These are phyloP conservation scores for Plasmodium cynomolgi DNA, from an alignment of 169 alveolate species.

Conservation along the genomic window DNA sequence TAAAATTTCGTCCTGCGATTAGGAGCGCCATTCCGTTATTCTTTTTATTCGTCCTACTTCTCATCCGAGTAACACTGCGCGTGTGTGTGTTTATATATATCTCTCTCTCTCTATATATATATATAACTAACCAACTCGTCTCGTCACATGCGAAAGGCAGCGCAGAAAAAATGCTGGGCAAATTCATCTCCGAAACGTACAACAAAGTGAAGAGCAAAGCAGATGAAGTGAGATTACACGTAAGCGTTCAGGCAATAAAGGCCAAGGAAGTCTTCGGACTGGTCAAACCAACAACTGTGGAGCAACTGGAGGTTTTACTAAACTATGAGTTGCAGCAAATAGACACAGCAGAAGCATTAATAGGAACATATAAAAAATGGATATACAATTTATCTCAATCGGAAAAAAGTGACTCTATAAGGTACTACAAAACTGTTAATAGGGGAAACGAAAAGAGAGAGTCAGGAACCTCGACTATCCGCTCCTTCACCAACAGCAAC, in stretches of 20 bases:
- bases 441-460: constrained; percentile 9
- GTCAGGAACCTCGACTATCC: neutral
- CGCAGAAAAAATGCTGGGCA: constrained; percentile 25
- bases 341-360: constrained; percentile 48
- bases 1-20: neutral
- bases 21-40: neutral
- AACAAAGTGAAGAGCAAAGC: constrained; percentile 64
- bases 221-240: constrained; percentile 63
- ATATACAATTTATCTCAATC: constrained; percentile 52
- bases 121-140: neutral
- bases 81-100: neutral
- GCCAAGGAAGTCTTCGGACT: constrained; percentile 67
- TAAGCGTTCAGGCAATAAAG: constrained; percentile 62
- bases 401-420: constrained; percentile 52
- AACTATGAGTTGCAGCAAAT: constrained; percentile 56
- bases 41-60: neutral
- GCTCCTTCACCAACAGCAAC: neutral
- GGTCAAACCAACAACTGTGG: constrained; percentile 43
- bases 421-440: constrained; percentile 32
- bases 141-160: neutral
- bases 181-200: constrained; percentile 61
- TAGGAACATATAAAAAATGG: constrained; percentile 65
- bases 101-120: too few species aligned
- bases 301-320: constrained; percentile 42
- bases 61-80: neutral